Evolutionary conservation across 2,329 filamentous ascomycete genomes (phyloP), one percentile per base, ranked within the genome.

Genomic region (Microcyclospora tardicrescens): DNA sequence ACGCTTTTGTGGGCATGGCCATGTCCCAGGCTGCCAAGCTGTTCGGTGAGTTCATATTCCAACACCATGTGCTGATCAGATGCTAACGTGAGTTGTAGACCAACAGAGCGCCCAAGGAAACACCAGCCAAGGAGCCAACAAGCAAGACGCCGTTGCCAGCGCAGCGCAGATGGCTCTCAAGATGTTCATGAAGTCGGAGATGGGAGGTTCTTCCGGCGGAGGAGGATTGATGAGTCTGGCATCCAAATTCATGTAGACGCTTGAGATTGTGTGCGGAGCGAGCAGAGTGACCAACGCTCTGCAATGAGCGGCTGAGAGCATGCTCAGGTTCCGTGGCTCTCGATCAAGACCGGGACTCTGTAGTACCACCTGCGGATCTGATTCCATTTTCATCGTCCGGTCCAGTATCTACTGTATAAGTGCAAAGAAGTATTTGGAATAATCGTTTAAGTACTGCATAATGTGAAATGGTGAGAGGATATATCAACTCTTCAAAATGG

Each of bases 121-220:
- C 48, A 69, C 54, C 2, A 45, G 45, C 16, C 51, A 69, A 16
- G 69, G 71, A 16, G 73, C 80, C 5, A 81, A 75, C 62, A 94
- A 94, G 73, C 77, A 94, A 62, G 78, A 77, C 35, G 84, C 77
- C 36, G 67, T 95, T 34, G 77, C 81, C 57, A 69, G 78, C 59
- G 87, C 87, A 2, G 86, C 78, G 2, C 79, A 93, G 69, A 81
- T 84, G 73, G 87, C 86, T 2, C 61, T 94, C 52, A 86, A 93
- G 73, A 81, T 94, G 75, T 94, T 87, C 61, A 65, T 93, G 67
- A 87, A 93, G 73, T 77, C 73, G 51, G 72, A 85, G 58, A 61
- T 61, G 56, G 62, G 66, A 19, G 49, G 56, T 28, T 54, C 55
- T n/a, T 52, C 54, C 10, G 72, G 71, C 14, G 61, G 69, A 46